These are phyloP conservation scores for Ascoidea rubescens DNA, from an alignment of 805 yeast species.

Conservation along the genomic window DNA sequence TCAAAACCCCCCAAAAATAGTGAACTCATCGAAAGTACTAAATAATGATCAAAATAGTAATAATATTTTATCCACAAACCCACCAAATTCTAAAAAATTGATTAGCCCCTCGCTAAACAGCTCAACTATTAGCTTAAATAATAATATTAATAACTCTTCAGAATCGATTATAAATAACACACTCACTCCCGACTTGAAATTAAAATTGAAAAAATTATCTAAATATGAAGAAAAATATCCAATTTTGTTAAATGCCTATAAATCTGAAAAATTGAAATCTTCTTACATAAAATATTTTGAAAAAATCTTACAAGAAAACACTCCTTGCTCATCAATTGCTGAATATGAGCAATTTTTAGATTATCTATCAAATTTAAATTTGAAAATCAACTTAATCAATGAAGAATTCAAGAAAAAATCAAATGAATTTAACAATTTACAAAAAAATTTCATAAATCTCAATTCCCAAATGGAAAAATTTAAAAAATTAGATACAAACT, in stretches of 20 bases:
- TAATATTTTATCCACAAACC: conserved; percentile 4
- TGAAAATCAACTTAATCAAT: conserved; percentile 45
- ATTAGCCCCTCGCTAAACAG: conserved; percentile 9
- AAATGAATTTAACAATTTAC: conserved; percentile 11
- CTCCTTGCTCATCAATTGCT: conserved; percentile 65
- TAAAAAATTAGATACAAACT: background rate
- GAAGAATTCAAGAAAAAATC: conserved; percentile 43
- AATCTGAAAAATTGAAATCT: conserved; percentile 56
- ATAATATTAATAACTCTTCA: background rate
- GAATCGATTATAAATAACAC: conserved; percentile 22
- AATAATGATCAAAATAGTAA: conserved; percentile 3
- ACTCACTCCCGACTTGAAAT: conserved; percentile 41
- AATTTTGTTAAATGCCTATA: conserved; percentile 67
- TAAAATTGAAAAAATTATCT: conserved; percentile 58
- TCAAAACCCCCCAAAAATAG: background rate
- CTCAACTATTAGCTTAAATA: conserved; percentile 5
- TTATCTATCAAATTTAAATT: conserved; percentile 47
- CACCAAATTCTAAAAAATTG: conserved; percentile 10
- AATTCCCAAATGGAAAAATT: background rate
- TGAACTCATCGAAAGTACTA: background rate
- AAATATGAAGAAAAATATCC: conserved; percentile 93
- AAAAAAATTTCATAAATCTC: conserved; percentile 10
- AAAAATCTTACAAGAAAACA: conserved; percentile 54
- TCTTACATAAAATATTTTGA: conserved; percentile 53
- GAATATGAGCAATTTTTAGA: conserved; percentile 62